Base-by-base conservation (phyloP, 371 early-diverging fungal genomes). In the Rhizomucor pusillus region DNA sequence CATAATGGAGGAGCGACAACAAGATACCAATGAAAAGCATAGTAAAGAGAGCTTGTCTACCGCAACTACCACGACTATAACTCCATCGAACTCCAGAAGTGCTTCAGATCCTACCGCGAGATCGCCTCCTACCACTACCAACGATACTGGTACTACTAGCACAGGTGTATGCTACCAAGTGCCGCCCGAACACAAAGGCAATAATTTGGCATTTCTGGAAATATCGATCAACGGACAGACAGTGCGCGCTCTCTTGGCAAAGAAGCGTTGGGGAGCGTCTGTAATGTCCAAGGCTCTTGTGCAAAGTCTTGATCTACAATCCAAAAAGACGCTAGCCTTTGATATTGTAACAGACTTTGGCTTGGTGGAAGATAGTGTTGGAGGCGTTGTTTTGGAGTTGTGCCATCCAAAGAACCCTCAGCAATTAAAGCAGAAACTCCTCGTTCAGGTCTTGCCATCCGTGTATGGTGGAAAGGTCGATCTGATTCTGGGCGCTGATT, bases 401-500 rank as follows among this genome's bases (percentile, higher is more conserved):
- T 19, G 44, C 10, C 67, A 62, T 53, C 63, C 67, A 19, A 49
- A 43, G 12, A 58, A 54, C 16, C 52, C 50, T 25, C 9, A 18
- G 14, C 45, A 62, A 4, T 29, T 22, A 16, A 45, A 62, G 13
- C 51, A 54, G 25, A 7, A 29, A 29, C 23, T 67, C 41, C 25
- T 50, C 2, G 22, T 65, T 19, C 63, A 69, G 6, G 62, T 69
- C 19, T 22, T 69, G 39, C 70, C 70, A 5, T 35, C 35, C 46
- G 54, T 69, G 12, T 69, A 63, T 33, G 57, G 54, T 7, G 66
- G 66, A 12, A 56, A 56, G 36, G 66, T 69, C 0, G 70, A 65
- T 16, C 25, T 69, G 10, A 58, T 69, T n/a, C 41, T 69, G 11
- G 70, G 70, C 1, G 60, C 66, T 10, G 70, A 69, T 29, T 69